phyloP scores from a whole-genome alignment of 805 yeast species.

The Saccharomycopsis amapae region DNA sequence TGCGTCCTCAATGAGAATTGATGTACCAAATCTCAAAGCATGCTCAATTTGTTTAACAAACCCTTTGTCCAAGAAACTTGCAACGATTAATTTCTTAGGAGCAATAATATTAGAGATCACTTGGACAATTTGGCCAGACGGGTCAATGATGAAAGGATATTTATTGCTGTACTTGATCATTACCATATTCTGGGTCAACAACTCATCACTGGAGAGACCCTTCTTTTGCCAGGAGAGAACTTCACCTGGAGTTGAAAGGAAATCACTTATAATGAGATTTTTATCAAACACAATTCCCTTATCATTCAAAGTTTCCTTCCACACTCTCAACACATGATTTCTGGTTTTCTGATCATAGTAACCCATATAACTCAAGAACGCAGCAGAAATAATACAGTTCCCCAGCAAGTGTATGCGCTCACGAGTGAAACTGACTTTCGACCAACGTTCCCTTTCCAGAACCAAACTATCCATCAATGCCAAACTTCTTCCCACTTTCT shows the following conservation, averaged over 20 bases:
- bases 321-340: conserved; percentile 27
- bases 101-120: conserved; percentile 31
- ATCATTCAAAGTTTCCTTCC: conserved; percentile 32
- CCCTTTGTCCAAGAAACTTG: conserved; percentile 67
- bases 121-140: conserved; percentile 42
- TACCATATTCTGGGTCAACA: conserved; percentile 56
- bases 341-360: conserved; percentile 44
- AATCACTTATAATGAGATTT: conserved; percentile 30
- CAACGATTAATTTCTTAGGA: conserved; percentile 38
- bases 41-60: conserved; percentile 68
- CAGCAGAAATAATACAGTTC: conserved; percentile 55
- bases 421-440: conserved; percentile 38
- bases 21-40: conserved; percentile 76
- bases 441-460: conserved; percentile 71
- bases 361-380: conserved; percentile 58
- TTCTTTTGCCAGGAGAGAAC: conserved; percentile 42
- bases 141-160: conserved; percentile 67
- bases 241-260: conserved; percentile 36
- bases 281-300: conserved; percentile 36
- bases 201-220: conserved; percentile 52
- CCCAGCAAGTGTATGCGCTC: conserved; percentile 50
- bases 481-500: conserved; percentile 55
- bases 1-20: conserved; percentile 67
- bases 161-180: conserved; percentile 35
- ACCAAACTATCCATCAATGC: conserved; percentile 55